These are phyloP conservation scores for Cryphonectria naterciae DNA, from an alignment of 2,329 filamentous ascomycete species.

Conservation along the genomic window DNA sequence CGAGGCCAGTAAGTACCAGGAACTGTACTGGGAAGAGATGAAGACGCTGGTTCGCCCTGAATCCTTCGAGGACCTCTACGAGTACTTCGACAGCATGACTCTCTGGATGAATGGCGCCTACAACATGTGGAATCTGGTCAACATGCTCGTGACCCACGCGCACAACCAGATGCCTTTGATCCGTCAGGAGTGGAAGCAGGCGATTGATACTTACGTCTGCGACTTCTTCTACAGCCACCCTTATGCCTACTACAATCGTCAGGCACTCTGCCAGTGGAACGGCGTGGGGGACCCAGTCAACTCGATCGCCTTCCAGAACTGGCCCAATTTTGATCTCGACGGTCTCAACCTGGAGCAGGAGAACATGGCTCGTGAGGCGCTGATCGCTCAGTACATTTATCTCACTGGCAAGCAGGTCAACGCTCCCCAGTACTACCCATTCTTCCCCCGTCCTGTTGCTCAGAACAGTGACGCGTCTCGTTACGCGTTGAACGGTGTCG, in stretches of 20 bases:
- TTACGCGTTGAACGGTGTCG: neutral
- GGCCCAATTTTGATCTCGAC: conserved; percentile 17
- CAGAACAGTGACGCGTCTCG: neutral
- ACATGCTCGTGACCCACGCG: conserved; percentile 48
- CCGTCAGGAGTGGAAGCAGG: conserved; percentile 31
- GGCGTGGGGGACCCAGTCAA: conserved; percentile 20
- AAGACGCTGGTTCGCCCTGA: conserved; percentile 38
- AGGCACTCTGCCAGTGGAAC: conserved; percentile 22
- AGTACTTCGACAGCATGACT: conserved; percentile 53
- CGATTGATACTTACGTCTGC: conserved; percentile 29
- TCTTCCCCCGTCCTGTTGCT: neutral
- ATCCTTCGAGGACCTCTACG: conserved; percentile 48
- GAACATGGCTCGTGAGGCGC: conserved; percentile 23
- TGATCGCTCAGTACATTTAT: conserved; percentile 16
- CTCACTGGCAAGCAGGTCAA: conserved; percentile 19
- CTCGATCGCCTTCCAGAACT: conserved; percentile 17
- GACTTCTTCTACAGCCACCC: conserved; percentile 25
- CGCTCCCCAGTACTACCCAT: neutral
- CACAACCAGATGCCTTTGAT: conserved; percentile 35
- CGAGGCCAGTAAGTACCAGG: conserved; percentile 37
- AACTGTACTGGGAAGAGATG: conserved; percentile 42
- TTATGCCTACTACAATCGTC: conserved; percentile 18
- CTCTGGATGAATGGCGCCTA: conserved; percentile 51
- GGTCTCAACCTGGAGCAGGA: conserved; percentile 22
- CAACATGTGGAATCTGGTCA: conserved; percentile 54